A percentile compares a stretch with the other conserved stretches of the same genome.
phyloP scores from a whole-genome alignment of 805 yeast species.

The Saturnispora dispora region DNA sequence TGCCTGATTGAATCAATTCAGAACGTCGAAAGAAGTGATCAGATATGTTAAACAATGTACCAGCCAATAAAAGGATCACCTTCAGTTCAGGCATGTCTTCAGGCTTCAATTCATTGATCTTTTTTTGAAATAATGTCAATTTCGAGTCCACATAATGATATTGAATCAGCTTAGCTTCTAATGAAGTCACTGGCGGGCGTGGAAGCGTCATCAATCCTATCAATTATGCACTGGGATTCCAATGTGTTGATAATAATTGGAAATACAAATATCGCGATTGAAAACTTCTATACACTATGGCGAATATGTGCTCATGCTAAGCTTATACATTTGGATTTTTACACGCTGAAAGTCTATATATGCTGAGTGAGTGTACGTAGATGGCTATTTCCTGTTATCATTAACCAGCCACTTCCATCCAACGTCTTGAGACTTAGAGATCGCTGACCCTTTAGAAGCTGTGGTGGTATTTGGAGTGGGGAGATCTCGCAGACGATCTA shows the following conservation, averaged over 20 bases:
- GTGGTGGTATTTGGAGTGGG: not conserved
- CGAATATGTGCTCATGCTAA: not conserved
- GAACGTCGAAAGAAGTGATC: constrained; percentile 32
- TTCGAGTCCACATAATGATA: constrained; percentile 46
- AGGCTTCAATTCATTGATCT: not conserved
- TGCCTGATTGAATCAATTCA: constrained; percentile 27
- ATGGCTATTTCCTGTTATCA: constrained; percentile 25
- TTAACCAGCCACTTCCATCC: constrained; percentile 50
- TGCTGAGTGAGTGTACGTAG: not conserved
- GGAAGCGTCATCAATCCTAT: not conserved
- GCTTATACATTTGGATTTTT: not conserved
- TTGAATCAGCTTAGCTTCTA: constrained; percentile 52
- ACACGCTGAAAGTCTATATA: not conserved
- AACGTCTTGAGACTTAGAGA: constrained; percentile 30
- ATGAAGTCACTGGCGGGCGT: constrained; percentile 5
- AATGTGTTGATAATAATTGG: not conserved
- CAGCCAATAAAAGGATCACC: constrained; percentile 30
- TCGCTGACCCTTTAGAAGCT: constrained; percentile 1
- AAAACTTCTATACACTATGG: not conserved
- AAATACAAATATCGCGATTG: not conserved
- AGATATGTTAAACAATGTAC: constrained; percentile 33
- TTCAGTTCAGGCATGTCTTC: constrained; percentile 27
- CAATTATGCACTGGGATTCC: not conserved
- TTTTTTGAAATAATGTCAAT: constrained; percentile 27
- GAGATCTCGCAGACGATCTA: constrained; percentile 10